These are phyloP conservation scores for Cercospora brassicicola DNA, from an alignment of 2,329 filamentous ascomycete genomes.

Conservation along the genomic window DNA sequence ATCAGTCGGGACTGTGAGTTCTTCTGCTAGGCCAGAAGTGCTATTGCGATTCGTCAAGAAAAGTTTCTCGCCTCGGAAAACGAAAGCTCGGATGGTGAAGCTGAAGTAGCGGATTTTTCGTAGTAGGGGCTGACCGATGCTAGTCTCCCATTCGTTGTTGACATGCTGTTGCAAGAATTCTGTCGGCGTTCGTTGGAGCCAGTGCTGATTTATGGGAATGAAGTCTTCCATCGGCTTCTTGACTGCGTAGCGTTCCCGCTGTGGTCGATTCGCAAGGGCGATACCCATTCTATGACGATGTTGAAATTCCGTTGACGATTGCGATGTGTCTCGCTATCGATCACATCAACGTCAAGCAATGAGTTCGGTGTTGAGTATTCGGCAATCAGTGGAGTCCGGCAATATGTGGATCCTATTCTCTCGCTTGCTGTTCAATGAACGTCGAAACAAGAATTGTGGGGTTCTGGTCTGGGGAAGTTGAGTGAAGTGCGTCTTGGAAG, in stretches of 20 bases:
- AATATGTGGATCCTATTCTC: not conserved
- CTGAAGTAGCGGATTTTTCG: constrained; percentile 17
- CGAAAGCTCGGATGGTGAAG: constrained; percentile 15
- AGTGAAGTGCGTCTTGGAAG: constrained; percentile 2
- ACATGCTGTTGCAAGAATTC: constrained; percentile 8
- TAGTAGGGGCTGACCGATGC: not conserved
- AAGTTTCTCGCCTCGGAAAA: constrained; percentile 14
- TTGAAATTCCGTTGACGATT: not conserved
- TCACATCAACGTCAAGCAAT: not conserved
- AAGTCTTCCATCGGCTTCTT: constrained; percentile 2
- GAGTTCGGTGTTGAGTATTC: not conserved
- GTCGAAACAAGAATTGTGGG: constrained; percentile 6
- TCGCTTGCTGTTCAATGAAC: not conserved
- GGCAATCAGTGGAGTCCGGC: not conserved
- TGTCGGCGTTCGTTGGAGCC: constrained; percentile 15
- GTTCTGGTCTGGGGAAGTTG: constrained; percentile 1
- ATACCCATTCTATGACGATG: constrained; percentile 7
- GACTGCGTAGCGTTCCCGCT: not conserved
- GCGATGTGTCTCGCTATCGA: not conserved
- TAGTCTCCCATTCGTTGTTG: constrained; percentile 8
- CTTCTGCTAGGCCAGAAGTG: constrained; percentile 5
- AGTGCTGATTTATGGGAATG: not conserved
- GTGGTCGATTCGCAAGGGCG: not conserved
- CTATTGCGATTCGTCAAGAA: constrained; percentile 18
- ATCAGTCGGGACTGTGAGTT: constrained; percentile 14